phyloP scores from a whole-genome alignment of 2,329 filamentous ascomycete genomes.

The Huntiella decipiens region DNA sequence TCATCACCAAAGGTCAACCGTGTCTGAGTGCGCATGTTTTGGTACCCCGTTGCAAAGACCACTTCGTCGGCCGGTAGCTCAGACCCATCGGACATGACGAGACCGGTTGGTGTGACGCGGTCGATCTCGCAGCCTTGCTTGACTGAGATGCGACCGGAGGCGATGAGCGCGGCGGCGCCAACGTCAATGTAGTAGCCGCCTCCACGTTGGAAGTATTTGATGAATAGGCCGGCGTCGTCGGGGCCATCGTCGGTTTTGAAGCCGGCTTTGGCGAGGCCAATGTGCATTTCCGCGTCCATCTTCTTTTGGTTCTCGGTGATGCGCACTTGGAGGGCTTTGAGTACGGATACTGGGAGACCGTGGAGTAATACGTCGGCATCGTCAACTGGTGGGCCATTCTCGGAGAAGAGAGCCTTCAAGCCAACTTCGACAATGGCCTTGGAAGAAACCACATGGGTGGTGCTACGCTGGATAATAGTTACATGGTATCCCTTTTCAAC shows the following conservation, averaged over 20 bases:
- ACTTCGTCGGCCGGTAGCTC: slow-evolving; percentile 42
- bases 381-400: slow-evolving; percentile 38
- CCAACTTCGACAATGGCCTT: slow-evolving; percentile 31
- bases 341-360: slow-evolving; percentile 36
- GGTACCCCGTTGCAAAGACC: slow-evolving; percentile 44
- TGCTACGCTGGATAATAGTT: slow-evolving; percentile 50
- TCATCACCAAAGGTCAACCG: slow-evolving; percentile 42
- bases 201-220: slow-evolving; percentile 46
- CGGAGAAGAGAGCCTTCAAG: slow-evolving; percentile 31
- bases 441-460: slow-evolving; percentile 43
- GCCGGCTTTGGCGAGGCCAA: slow-evolving; percentile 32
- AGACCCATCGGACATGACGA: slow-evolving; percentile 33
- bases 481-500: slow-evolving; percentile 46
- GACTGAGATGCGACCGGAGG: slow-evolving; percentile 43
- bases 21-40: slow-evolving; percentile 48
- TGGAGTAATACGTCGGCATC: slow-evolving; percentile 46
- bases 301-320: slow-evolving; percentile 19
- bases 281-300: slow-evolving; percentile 22
- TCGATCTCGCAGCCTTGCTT: slow-evolving; percentile 38
- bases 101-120: slow-evolving; percentile 26
- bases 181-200: slow-evolving; percentile 57
- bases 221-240: slow-evolving; percentile 34
- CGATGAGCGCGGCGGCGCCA: slow-evolving; percentile 41
- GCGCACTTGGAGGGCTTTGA: slow-evolving; percentile 38
- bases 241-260: slow-evolving; percentile 42